phyloP scores from a whole-genome alignment of 192 early-diverging fungal genomes.

The Rhizophagus clarus region DNA sequence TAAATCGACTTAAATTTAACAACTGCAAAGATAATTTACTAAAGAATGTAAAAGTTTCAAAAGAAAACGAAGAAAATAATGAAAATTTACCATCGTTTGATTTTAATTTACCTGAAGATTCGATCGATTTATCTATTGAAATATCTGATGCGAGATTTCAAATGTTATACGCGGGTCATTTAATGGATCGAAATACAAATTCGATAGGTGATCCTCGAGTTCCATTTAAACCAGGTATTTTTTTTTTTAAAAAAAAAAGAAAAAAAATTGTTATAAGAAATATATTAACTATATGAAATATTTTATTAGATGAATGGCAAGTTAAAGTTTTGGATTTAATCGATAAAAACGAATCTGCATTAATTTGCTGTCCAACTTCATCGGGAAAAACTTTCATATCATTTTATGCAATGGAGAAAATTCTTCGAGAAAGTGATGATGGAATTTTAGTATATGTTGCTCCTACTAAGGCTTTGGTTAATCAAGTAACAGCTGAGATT shows the following conservation, averaged over 20 bases:
- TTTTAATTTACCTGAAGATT: background rate
- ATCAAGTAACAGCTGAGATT: conserved; percentile 50
- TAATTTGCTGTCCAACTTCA: conserved; percentile 48
- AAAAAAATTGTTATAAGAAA: background rate
- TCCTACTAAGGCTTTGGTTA: conserved; percentile 51
- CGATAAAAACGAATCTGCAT: conserved; percentile 44
- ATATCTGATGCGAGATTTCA: conserved; percentile 36
- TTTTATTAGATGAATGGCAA: conserved; percentile 41
- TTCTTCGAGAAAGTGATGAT: conserved; percentile 42
- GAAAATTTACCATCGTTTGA: background rate
- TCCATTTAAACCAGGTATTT: conserved; percentile 38
- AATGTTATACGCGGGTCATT: conserved; percentile 35
- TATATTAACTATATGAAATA: background rate
- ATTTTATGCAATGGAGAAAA: conserved; percentile 53
- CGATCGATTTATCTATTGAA: conserved; percentile 16
- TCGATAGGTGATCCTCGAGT: conserved; percentile 38
- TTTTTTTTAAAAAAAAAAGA: background rate
- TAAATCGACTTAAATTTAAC: background rate
- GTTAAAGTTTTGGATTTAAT: conserved; percentile 41
- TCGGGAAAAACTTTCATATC: conserved; percentile 52
- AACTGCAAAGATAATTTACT: background rate
- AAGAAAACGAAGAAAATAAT: background rate
- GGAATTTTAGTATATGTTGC: conserved; percentile 46
- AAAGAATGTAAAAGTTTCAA: background rate
- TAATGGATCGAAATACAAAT: conserved; percentile 41